phyloP scores from a whole-genome alignment of 371 early-diverging fungal species.

The Nosema muscidifuracis region DNA sequence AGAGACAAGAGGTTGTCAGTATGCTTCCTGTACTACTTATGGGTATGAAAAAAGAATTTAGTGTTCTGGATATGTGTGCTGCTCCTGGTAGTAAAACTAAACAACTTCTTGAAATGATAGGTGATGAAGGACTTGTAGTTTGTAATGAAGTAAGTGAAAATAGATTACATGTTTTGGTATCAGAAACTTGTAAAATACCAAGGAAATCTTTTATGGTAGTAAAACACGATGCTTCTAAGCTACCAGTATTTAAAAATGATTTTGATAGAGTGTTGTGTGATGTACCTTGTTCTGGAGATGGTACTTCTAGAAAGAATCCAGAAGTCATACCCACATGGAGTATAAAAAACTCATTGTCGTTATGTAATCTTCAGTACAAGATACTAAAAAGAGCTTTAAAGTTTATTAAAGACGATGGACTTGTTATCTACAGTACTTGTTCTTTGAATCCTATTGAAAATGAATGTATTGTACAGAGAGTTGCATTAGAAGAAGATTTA shows the following conservation, averaged over 20 bases:
- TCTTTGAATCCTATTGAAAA: slow-evolving; percentile 79
- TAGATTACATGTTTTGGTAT: slow-evolving; percentile 82
- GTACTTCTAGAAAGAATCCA: slow-evolving; percentile 89
- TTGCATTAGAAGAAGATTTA: slow-evolving; percentile 38
- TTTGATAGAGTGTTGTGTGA: slow-evolving; percentile 77
- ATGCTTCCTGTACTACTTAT: slow-evolving; percentile 94
- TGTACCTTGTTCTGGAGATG: slow-evolving; percentile 91
- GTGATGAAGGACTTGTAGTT: slow-evolving; percentile 73
- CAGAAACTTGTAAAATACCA: slow-evolving; percentile 80
- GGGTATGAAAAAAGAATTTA: slow-evolving; percentile 77
- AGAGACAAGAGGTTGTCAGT: slow-evolving; percentile 89
- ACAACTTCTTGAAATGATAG: slow-evolving; percentile 70
- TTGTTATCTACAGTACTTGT: slow-evolving; percentile 97
- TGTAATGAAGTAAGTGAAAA: slow-evolving; percentile 88
- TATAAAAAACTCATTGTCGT: slow-evolving; percentile 68
- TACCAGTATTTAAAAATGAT: slow-evolving; percentile 68
- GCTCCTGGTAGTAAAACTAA: slow-evolving; percentile 69
- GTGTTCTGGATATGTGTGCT: slow-evolving; percentile 69
- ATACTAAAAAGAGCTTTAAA: slow-evolving; percentile 79
- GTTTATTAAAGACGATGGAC: slow-evolving; percentile 78
- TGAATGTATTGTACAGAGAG: slow-evolving; percentile 59
- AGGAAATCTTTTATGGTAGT: slow-evolving; percentile 82
- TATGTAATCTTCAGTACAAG: slow-evolving; percentile 76
- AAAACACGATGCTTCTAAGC: slow-evolving; percentile 82
- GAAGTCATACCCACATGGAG: slow-evolving; percentile 80